These are phyloP conservation scores for Mycosphaerelloides madeirae DNA, from an alignment of 2,329 filamentous ascomycete genomes.

Conservation along the genomic window DNA sequence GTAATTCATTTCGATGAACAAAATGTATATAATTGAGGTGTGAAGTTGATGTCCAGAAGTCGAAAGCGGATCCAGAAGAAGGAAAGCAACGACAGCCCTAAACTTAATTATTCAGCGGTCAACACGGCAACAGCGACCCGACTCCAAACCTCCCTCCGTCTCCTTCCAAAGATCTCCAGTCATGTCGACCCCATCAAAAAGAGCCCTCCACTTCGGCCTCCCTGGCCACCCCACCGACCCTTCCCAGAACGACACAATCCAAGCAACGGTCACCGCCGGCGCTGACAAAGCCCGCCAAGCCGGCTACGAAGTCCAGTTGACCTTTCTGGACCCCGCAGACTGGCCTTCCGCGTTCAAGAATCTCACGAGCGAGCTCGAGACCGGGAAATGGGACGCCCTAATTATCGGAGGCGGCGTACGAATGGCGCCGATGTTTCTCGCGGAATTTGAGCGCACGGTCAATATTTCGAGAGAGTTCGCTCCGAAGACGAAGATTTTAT, in stretches of 20 bases:
- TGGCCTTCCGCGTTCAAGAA: background rate
- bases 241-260: background rate
- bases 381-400: slow-evolving; percentile 2
- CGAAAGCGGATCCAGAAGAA: too few relatives aligned
- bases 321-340: slow-evolving; percentile 1
- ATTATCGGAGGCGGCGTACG: slow-evolving; percentile 1
- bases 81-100: too few relatives aligned
- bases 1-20: too few relatives aligned
- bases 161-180: too few relatives aligned
- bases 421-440: background rate
- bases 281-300: slow-evolving; percentile 5
- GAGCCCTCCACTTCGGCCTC: slow-evolving; percentile 6
- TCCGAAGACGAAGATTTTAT: slow-evolving; percentile 1
- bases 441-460: slow-evolving; percentile 3
- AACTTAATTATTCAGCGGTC: too few relatives aligned
- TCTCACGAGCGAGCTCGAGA: background rate
- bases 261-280: background rate
- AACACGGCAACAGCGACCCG: too few relatives aligned
- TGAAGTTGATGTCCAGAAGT: too few relatives aligned
- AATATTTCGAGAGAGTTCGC: background rate
- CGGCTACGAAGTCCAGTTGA: slow-evolving; percentile 4
- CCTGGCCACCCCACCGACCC: slow-evolving; percentile 1
- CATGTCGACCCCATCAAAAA: background rate
- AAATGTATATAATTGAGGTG: too few relatives aligned
- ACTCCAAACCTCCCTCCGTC: too few relatives aligned